phyloP scores from a whole-genome alignment of 1,139 yeast species.

The Saccharomyces hybrid region DNA sequence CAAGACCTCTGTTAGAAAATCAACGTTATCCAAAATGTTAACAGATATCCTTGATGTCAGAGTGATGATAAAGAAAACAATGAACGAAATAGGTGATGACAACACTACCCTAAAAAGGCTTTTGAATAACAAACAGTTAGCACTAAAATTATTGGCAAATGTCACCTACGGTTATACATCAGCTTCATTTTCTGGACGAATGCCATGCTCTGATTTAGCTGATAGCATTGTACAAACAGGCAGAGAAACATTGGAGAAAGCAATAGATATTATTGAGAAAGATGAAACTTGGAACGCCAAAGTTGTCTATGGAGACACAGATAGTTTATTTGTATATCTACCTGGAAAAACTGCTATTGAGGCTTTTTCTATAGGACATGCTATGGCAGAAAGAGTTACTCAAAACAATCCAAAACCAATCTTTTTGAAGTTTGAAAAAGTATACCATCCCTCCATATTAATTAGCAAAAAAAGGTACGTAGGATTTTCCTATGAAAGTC shows the following conservation, averaged over 20 bases:
- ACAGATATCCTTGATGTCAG: conserved; percentile 75
- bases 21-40: conserved; percentile 76
- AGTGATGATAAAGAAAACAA: conserved; percentile 67
- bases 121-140: conserved; percentile 74
- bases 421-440: conserved; percentile 81
- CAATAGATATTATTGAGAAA: conserved; percentile 61
- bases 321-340: conserved; percentile 79
- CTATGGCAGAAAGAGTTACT: conserved; percentile 59
- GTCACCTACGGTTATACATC: conserved; percentile 95
- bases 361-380: conserved; percentile 69
- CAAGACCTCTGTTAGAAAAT: conserved; percentile 55
- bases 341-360: conserved; percentile 75
- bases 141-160: conserved; percentile 82
- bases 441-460: conserved; percentile 77
- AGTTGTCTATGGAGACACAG: conserved; percentile 96
- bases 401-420: conserved; percentile 73
- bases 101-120: conserved; percentile 41
- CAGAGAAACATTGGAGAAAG: conserved; percentile 67
- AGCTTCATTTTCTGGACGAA: conserved; percentile 90
- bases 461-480: conserved; percentile 86
- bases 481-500: conserved; percentile 67
- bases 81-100: conserved; percentile 41
- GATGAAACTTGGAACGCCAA: conserved; percentile 69
- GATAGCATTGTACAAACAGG: conserved; percentile 92
- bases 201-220: conserved; percentile 95